Percentiles rank a stretch among this genome's conserved stretches.
Conservation (phyloP, 2,329 filamentous ascomycete genomes). For the Arthrocladium fulminans region DNA sequence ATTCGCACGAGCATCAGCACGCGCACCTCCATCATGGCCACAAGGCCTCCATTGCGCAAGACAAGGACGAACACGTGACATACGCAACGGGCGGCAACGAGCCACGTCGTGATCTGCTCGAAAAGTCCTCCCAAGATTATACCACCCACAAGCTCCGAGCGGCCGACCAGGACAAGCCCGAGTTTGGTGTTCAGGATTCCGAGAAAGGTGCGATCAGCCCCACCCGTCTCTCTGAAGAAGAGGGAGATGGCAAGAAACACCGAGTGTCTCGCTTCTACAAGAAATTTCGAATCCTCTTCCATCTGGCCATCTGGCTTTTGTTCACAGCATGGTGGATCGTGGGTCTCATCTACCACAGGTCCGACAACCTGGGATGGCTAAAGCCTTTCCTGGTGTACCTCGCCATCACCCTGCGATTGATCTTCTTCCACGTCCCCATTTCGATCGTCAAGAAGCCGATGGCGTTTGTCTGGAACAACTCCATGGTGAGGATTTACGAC, state of each 20-base stretch:
- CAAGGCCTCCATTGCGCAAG: slow-evolving; percentile 27
- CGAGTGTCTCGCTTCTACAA: slow-evolving; percentile 35
- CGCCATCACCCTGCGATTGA: slow-evolving; percentile 59
- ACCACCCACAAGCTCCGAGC: slow-evolving; percentile 28
- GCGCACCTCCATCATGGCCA: slow-evolving; percentile 31
- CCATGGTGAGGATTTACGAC: slow-evolving; percentile 49
- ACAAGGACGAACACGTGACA: slow-evolving; percentile 37
- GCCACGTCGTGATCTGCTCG: slow-evolving; percentile 31
- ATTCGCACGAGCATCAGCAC: slow-evolving; percentile 33
- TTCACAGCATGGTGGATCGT: slow-evolving; percentile 61
- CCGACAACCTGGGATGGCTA: slow-evolving; percentile 67
- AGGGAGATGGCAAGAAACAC: slow-evolving; percentile 28
- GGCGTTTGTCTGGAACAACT: slow-evolving; percentile 58
- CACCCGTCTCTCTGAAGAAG: slow-evolving; percentile 23
- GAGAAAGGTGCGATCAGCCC: slow-evolving; percentile 31
- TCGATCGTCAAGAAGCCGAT: slow-evolving; percentile 58
- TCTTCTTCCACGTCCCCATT: slow-evolving; percentile 66
- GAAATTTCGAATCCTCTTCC: slow-evolving; percentile 39
- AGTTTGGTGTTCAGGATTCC: slow-evolving; percentile 27
- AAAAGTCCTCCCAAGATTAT: slow-evolving; percentile 34
- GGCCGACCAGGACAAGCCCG: slow-evolving; percentile 22
- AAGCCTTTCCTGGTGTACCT: slow-evolving; percentile 78
- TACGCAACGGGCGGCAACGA: slow-evolving; percentile 39
- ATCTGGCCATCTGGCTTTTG: slow-evolving; percentile 30
- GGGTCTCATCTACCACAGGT: slow-evolving; percentile 60